A percentile compares a stretch with the other conserved stretches of the same genome.
Evolutionary conservation across 192 early-diverging fungal species (phyloP).

Genomic region (Podila minutissima): DNA sequence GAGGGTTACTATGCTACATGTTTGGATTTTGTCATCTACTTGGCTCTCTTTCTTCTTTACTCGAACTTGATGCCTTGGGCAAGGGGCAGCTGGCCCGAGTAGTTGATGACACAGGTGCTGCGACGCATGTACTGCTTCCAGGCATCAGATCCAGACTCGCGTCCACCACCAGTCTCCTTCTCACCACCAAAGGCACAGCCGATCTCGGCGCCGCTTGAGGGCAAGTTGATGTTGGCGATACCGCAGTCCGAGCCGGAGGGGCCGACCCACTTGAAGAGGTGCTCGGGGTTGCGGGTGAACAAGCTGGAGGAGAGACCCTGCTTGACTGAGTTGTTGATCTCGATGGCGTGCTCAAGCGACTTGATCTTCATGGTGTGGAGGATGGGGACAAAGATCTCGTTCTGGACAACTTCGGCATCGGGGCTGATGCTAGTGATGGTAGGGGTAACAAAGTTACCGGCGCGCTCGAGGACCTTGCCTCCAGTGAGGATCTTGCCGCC

Average conservation of each 20-base stretch:
- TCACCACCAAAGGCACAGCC: conserved; percentile 98
- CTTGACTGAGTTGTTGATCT: conserved; percentile 87
- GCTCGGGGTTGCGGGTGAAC: conserved; percentile 83
- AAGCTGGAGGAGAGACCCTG: conserved; percentile 90
- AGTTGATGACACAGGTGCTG: conserved; percentile 83
- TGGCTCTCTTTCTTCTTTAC: conserved; percentile 44
- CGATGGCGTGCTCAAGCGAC: conserved; percentile 86
- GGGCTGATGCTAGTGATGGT: conserved; percentile 87
- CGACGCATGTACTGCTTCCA: conserved; percentile 81
- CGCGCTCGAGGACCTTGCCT: conserved; percentile 77
- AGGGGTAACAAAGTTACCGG: conserved; percentile 93
- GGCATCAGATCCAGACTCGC: conserved; percentile 89
- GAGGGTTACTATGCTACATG: neutral
- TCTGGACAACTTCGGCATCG: conserved; percentile 82
- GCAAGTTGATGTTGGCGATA: conserved; percentile 95
- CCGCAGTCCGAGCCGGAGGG: conserved; percentile 92
- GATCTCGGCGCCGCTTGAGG: conserved; percentile 97
- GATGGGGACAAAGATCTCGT: conserved; percentile 97
- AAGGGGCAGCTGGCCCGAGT: conserved; percentile 84
- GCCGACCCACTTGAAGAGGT: conserved; percentile 94
- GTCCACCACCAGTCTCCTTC: conserved; percentile 96
- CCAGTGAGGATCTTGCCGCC: conserved; percentile 89
- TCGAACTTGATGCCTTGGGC: conserved; percentile 98
- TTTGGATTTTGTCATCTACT: neutral
- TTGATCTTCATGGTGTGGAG: conserved; percentile 85